A percentile compares a stretch with the other conserved stretches of the same genome.
Evolutionary conservation across 2,329 filamentous ascomycete species (phyloP).

Genomic region (Corniculantispora saksenae): DNA sequence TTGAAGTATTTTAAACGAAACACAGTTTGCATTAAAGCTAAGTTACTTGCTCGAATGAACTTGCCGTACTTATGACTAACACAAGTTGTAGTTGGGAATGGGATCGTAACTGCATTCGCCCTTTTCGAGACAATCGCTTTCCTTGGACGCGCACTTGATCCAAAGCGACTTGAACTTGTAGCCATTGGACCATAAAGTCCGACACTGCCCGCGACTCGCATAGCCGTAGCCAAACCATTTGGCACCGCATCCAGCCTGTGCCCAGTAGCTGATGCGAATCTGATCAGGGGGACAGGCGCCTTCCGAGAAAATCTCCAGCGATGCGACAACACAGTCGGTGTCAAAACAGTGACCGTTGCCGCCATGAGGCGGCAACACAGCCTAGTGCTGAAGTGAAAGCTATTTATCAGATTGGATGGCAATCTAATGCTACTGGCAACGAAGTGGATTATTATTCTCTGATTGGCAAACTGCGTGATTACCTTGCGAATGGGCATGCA

Average conservation of each 20-base stretch:
- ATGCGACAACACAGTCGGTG: slow-evolving; percentile 13
- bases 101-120: not conserved
- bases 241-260: not conserved
- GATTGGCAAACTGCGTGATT: too few species aligned
- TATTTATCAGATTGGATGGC: too few species aligned
- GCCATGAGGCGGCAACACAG: too few species aligned
- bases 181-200: not conserved
- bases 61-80: not conserved
- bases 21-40: too few species aligned
- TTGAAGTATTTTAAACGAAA: too few species aligned
- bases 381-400: too few species aligned
- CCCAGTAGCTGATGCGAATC: slow-evolving; percentile 10
- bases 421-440: too few species aligned
- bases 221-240: slow-evolving; percentile 14
- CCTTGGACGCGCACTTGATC: not conserved
- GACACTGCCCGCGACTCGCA: not conserved
- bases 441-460: too few species aligned
- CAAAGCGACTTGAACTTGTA: slow-evolving; percentile 2
- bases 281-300: slow-evolving; percentile 1
- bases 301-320: not conserved
- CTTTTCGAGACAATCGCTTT: slow-evolving; percentile 1
- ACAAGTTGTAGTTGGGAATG: not conserved
- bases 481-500: too few species aligned
- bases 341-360: not conserved
- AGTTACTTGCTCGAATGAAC: too few species aligned